Conservation (phyloP, 495 filamentous ascomycete genomes). For the Penicillium waksmanii region DNA sequence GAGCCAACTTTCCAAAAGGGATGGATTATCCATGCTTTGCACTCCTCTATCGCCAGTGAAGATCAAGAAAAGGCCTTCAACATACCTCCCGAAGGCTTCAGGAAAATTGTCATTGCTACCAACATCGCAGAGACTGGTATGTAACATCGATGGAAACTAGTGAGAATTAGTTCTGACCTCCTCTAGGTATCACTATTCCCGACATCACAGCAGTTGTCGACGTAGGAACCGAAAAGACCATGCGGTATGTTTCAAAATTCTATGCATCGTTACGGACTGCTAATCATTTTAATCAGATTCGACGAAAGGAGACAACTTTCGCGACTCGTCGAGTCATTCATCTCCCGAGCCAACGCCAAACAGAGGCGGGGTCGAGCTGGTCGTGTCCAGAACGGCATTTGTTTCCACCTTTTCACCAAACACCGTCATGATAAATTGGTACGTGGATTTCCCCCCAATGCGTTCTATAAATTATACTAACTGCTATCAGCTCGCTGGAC, state of each 20-base stretch:
- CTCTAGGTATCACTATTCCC: constrained; percentile 78
- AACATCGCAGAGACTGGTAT: constrained; percentile 93
- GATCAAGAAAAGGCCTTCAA: constrained; percentile 92
- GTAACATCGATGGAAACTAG: background rate
- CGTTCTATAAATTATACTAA: background rate
- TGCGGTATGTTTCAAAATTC: constrained; percentile 53
- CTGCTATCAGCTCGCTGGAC: constrained; percentile 67
- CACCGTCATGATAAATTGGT: constrained; percentile 73
- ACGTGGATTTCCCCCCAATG: constrained; percentile 13
- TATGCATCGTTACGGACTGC: background rate
- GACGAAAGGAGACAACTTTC: constrained; percentile 92
- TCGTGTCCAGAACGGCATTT: constrained; percentile 91
- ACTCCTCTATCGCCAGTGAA: constrained; percentile 94
- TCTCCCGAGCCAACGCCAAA: constrained; percentile 91
- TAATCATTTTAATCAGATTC: constrained; percentile 50
- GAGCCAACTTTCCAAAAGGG: constrained; percentile 67
- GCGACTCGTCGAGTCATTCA: constrained; percentile 86
- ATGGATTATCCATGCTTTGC: constrained; percentile 85
- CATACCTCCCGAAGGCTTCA: constrained; percentile 74
- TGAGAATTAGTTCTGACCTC: constrained; percentile 1
- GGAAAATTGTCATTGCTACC: constrained; percentile 93
- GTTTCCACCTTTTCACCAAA: constrained; percentile 93
- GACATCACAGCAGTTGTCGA: constrained; percentile 96
- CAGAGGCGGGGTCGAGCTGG: constrained; percentile 92
- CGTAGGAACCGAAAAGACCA: constrained; percentile 93